Conservation (phyloP, 345 rosid genomes). For the Noccaea caerulescens region DNA sequence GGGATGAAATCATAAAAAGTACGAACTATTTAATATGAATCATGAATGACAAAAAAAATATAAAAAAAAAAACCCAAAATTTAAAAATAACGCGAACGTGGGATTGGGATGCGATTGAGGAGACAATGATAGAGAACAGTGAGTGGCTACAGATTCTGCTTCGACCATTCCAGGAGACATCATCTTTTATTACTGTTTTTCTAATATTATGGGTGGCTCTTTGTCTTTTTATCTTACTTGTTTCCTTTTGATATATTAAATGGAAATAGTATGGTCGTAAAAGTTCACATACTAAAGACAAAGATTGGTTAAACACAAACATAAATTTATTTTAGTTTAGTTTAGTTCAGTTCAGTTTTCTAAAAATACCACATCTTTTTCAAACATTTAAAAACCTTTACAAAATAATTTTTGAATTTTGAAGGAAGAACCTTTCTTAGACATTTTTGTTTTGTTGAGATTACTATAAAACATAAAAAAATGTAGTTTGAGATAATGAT, state of each 20-base stretch:
- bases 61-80: background rate
- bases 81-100: conserved; percentile 26
- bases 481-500: too few relatives aligned
- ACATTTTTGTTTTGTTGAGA: too few relatives aligned
- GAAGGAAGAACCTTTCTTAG: background rate
- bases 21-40: conserved; percentile 8
- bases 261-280: conserved; percentile 18
- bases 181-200: conserved; percentile 30
- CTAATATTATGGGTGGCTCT: conserved; percentile 9
- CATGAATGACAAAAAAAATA: background rate
- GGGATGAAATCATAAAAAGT: background rate
- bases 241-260: too few relatives aligned
- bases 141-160: conserved; percentile 43
- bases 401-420: background rate
- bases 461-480: too few relatives aligned
- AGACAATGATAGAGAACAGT: conserved; percentile 43
- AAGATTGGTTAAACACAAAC: background rate
- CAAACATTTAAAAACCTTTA: background rate
- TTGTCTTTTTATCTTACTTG: conserved; percentile 1
- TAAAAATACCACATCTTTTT: background rate
- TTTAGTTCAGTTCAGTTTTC: background rate
- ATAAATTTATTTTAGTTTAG: background rate
- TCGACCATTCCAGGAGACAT: conserved; percentile 44
- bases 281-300: background rate
- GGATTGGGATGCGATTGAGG: conserved; percentile 31